Base-by-base conservation (phyloP, 2,329 filamentous ascomycete species). In the Ophiocordyceps robertsii region DNA sequence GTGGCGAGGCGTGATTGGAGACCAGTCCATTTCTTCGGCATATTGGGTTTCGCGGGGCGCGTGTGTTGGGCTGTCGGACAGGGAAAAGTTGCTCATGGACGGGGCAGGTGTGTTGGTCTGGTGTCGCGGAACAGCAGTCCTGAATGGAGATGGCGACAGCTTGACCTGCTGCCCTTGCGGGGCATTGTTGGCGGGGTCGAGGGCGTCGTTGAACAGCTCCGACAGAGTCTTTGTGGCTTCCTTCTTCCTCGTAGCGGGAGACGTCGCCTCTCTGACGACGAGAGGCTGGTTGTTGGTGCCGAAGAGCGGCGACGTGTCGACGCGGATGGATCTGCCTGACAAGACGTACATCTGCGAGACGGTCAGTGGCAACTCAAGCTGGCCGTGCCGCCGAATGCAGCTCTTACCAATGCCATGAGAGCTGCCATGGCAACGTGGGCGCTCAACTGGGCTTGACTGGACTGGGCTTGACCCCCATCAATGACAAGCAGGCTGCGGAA, bases 1-100 rank as follows among this genome's bases (percentile, higher is more conserved):
- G 46, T 77, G 63, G 39, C 66, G 63, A n/a, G 70, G 69, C 43
- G 66, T 63, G 0, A 76, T 77, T 1, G 80, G 80, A 3, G 78
- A 74, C 77, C 82, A 86, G 53, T 88, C 84, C 84, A 89, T 88
- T 43, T 73, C 72, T 33, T 82, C 74, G 1, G 64, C 65, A 44
- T 70, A 64, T 9, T 65, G 60, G 1, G 54, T 41, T 19, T 54
- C 46, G 31, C 49, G 47, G 2, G 45, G 33, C 27, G 35, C 47
- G 29, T 48, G 45, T 8, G 47, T 42, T 2, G 51, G 47, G 12
- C 42, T 51, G 35, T 48, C 46, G 4, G 9, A 5, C n/a, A 56
- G 31, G 11, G 40, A 45, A 11, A 49, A 37, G 14, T 40, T 41
- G 32, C 40, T 44, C 24, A 43, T 39, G 12, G 42, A 46, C 13